A percentile compares a stretch with the other conserved stretches of the same genome.
Conservation (phyloP, 257 asterid species). For the Ophiorrhiza pumila region DNA sequence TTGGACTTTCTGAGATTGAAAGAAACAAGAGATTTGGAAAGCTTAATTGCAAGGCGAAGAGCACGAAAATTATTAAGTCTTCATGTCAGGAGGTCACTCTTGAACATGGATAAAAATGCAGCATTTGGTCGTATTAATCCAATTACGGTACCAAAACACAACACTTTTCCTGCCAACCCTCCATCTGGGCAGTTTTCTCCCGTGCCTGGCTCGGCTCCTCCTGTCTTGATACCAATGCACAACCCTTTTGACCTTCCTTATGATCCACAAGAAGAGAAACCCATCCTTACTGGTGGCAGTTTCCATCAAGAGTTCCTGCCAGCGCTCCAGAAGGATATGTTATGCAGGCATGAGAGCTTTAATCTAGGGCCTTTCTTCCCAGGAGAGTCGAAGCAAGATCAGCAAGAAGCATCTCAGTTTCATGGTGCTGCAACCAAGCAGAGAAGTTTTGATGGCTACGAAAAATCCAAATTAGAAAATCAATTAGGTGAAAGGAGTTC, state of each 20-base stretch:
- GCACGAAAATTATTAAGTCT: slow-evolving; percentile 50
- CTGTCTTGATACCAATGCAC: slow-evolving; percentile 54
- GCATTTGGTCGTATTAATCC: slow-evolving; percentile 32
- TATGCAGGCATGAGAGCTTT: slow-evolving; percentile 68
- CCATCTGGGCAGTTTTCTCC: slow-evolving; percentile 34
- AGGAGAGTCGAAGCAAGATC: slow-evolving; percentile 21
- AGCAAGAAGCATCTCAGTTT: slow-evolving; percentile 14
- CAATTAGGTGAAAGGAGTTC: slow-evolving; percentile 36
- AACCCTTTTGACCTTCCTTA: slow-evolving; percentile 94
- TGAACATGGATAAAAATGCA: slow-evolving; percentile 39
- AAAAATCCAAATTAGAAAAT: slow-evolving; percentile 18
- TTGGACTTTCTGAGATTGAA: slow-evolving; percentile 59
- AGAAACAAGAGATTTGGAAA: slow-evolving; percentile 77
- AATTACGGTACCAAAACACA: slow-evolving; percentile 42
- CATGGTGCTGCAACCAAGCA: slow-evolving; percentile 27
- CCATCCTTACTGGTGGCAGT: slow-evolving; percentile 72
- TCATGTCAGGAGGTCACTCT: slow-evolving; percentile 44
- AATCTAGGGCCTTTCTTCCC: slow-evolving; percentile 36
- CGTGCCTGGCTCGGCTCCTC: slow-evolving; percentile 84
- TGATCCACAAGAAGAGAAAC: slow-evolving; percentile 89
- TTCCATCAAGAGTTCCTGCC: slow-evolving; percentile 62
- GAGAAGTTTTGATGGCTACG: slow-evolving; percentile 14
- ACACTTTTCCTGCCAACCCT: slow-evolving; percentile 10
- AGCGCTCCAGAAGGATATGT: slow-evolving; percentile 40
- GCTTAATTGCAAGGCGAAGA: slow-evolving; percentile 79